These are phyloP conservation scores for Phytophthora multivora DNA, from an alignment of 352 stramenopile species.

Conservation along the genomic window DNA sequence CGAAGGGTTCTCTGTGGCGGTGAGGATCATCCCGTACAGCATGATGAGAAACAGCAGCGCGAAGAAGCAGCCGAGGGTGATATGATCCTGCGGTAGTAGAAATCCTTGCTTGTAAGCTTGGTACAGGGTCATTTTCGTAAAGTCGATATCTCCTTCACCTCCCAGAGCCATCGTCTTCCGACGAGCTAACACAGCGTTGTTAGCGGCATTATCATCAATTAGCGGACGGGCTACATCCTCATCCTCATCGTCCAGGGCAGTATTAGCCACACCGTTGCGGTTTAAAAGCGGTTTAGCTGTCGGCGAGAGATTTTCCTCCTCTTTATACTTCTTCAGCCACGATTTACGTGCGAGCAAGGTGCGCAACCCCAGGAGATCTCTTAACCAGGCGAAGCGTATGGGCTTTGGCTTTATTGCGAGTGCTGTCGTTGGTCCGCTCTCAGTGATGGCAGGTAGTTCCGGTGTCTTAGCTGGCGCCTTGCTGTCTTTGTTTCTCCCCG, in stretches of 20 bases:
- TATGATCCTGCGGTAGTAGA: conserved; percentile 76
- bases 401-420: conserved; percentile 21
- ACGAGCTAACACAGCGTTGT: conserved; percentile 23
- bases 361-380: conserved; percentile 41
- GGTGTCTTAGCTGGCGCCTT: conserved; percentile 9
- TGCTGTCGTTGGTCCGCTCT: conserved; percentile 8
- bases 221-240: conserved; percentile 14
- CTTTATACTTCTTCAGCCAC: conserved; percentile 64
- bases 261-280: conserved; percentile 20
- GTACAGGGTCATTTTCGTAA: conserved; percentile 75
- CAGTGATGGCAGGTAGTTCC: conserved; percentile 9
- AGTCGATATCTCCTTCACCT: conserved; percentile 49
- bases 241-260: conserved; percentile 14
- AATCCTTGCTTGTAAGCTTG: conserved; percentile 73
- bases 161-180: conserved; percentile 17
- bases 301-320: conserved; percentile 36
- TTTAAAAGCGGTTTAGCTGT: conserved; percentile 24
- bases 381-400: conserved; percentile 42
- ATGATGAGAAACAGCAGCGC: conserved; percentile 59
- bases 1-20: conserved; percentile 60
- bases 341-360: conserved; percentile 53
- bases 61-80: conserved; percentile 67
- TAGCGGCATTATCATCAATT: conserved; percentile 22
- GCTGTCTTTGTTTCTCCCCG: conserved; percentile 13
- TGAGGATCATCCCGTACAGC: conserved; percentile 70